Evolutionary conservation across 108 stramenopile species (phyloP).

Genomic region (Cylindrotheca closterium): DNA sequence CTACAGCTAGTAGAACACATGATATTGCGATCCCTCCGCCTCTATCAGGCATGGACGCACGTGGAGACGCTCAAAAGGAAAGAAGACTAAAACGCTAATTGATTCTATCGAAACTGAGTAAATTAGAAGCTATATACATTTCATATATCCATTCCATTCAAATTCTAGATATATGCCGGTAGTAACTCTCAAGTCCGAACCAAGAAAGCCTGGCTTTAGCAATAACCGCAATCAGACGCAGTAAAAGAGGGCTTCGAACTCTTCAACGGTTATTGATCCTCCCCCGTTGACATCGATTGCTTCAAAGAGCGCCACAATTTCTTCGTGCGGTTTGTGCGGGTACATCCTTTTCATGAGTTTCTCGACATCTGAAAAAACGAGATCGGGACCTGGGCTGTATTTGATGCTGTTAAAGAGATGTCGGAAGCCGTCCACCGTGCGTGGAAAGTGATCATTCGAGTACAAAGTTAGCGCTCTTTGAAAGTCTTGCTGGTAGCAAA

Average conservation of each 20-base stretch:
- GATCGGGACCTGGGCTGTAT: conserved; percentile 9
- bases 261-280: conserved; percentile 52
- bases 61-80: too few species aligned
- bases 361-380: conserved; percentile 36
- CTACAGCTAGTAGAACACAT: conserved; percentile 35
- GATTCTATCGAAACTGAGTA: too few species aligned
- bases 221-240: too few species aligned
- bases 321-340: conserved; percentile 44
- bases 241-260: conserved; percentile 57
- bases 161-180: too few species aligned
- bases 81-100: too few species aligned
- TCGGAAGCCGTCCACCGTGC: conserved; percentile 38
- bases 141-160: too few species aligned
- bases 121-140: too few species aligned
- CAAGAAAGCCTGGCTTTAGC: too few species aligned
- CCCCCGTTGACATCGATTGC: conserved; percentile 51
- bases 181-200: too few species aligned
- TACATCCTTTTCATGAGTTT: conserved; percentile 54
- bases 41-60: conserved; percentile 28
- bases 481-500: conserved; percentile 73
- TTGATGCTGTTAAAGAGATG: conserved; percentile 39
- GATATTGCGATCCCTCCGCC: conserved; percentile 25
- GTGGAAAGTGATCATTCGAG: conserved; percentile 61
- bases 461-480: conserved; percentile 74
- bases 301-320: conserved; percentile 50